Conservation (phyloP, 257 asterid species). For the Dorcoceras hygrometricum region DNA sequence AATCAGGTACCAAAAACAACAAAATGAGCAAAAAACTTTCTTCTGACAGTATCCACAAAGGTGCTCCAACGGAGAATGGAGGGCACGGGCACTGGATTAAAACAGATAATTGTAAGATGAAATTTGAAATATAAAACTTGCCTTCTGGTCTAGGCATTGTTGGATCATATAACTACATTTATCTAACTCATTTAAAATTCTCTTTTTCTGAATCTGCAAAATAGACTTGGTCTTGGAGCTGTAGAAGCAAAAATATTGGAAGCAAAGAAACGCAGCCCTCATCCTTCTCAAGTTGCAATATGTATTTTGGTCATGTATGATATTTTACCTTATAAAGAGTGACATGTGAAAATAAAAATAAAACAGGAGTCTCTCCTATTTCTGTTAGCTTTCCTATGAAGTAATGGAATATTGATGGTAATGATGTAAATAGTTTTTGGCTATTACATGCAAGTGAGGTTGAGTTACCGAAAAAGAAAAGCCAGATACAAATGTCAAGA, state of each 20-base stretch:
- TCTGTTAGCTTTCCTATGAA: constrained; percentile 34
- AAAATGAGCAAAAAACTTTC: constrained; percentile 26
- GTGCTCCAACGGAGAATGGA: constrained; percentile 34
- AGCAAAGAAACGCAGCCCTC: constrained; percentile 27
- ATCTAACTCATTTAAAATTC: constrained; percentile 24
- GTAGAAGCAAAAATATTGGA: constrained; percentile 29
- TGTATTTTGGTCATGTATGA: constrained; percentile 25
- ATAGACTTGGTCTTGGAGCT: constrained; percentile 57
- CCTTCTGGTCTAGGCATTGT: constrained; percentile 19
- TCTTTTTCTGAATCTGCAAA: constrained; percentile 14
- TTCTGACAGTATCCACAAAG: constrained; percentile 32
- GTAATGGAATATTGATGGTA: constrained; percentile 25
- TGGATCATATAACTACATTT: constrained; percentile 16
- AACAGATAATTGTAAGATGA: constrained; percentile 61
- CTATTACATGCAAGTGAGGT: constrained; percentile 21
- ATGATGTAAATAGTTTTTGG: constrained; percentile 21
- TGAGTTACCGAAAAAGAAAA: constrained; percentile 17
- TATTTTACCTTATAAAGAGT: constrained; percentile 22
- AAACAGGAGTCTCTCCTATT: constrained; percentile 41
- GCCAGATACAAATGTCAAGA: constrained; percentile 27
- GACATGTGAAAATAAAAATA: constrained; percentile 32
- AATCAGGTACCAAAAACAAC: constrained; percentile 24
- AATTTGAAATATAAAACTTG: constrained; percentile 19
- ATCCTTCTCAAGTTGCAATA: constrained; percentile 17
- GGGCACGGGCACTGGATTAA: constrained; percentile 58